Evolutionary conservation across 495 filamentous ascomycete genomes (phyloP), one percentile per base, ranked within the genome.

Genomic region (Podospora pseudoanserina): DNA sequence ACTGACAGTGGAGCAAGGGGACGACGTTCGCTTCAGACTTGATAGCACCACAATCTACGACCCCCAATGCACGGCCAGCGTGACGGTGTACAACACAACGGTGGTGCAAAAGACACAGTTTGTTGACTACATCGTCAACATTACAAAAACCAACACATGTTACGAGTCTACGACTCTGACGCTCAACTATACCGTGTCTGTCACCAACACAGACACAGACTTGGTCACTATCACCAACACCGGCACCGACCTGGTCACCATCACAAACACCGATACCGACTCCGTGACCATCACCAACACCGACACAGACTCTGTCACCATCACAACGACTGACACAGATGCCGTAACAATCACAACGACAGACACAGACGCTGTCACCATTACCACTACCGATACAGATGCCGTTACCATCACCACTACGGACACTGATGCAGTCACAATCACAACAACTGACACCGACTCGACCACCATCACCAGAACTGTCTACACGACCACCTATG

Each of bases 401-500:
- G 13, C 61, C 18, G 30, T 49, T 19, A 49, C 61, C 15, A 49
- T 63, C 26, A 62, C 60, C 23, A 62, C 23, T 18, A 63, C 61
- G 3, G 32, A 34, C 26, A 75, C 73, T 7, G 66, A 56, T 3
- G 23, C 65, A 26, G 54, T 44, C 15, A 72, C 69, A 11, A 67
- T 66, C 30, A 67, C 69, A 7, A 69, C 55, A 16, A 63, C 61
- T n/a, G 63, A 67, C 32, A 70, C 72, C 16, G 32, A 28, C 19
- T 63, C 49, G 6, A 68, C 64, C 15, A 72, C 65, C 15, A 54
- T 32, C 61, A 63, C 61, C 61, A 27, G 32, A 64, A 76, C 68
- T 4, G 55, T 67, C 20, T 74, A 74, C 65, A 62, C 66, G 44
- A 73, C 70, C 18, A 67, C 65, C n/a, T 69, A 67, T 13, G 67